These are phyloP conservation scores for Parsonsia alboflavescens DNA, from an alignment of 257 asterid species.

Conservation along the genomic window DNA sequence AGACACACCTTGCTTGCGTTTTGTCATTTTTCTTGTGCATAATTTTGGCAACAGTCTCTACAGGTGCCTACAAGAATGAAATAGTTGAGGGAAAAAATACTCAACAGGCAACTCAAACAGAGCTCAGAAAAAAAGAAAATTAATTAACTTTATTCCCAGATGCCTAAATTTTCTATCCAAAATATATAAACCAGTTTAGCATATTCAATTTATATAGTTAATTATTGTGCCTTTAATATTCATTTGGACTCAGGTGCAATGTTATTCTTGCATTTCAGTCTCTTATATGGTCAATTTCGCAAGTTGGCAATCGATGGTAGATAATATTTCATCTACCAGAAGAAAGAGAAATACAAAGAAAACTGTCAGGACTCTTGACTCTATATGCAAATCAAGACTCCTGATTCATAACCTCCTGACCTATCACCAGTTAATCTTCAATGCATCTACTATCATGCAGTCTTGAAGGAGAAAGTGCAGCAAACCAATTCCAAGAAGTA, in stretches of 20 bases:
- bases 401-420: not conserved
- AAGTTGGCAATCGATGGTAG: not conserved
- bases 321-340: not conserved
- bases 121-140: not conserved
- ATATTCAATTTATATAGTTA: not conserved
- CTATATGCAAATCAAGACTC: not conserved
- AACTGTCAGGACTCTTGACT: not conserved
- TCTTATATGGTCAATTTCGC: not conserved
- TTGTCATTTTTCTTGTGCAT: constrained; percentile 72
- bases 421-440: not conserved
- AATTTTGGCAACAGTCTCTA: constrained; percentile 85
- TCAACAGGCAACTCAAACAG: not conserved
- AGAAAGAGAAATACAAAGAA: not conserved
- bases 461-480: not conserved
- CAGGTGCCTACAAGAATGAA: constrained; percentile 61
- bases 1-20: constrained; percentile 58
- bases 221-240: not conserved
- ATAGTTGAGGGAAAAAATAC: constrained; percentile 9
- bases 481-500: not conserved
- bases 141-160: not conserved
- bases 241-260: not conserved
- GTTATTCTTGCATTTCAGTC: not conserved
- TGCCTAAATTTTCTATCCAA: not conserved
- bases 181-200: not conserved
- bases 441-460: not conserved